These are phyloP conservation scores for Cutaneotrichosporon sp. DNA, from an alignment of 1,284 basidiomycete species.

Conservation along the genomic window DNA sequence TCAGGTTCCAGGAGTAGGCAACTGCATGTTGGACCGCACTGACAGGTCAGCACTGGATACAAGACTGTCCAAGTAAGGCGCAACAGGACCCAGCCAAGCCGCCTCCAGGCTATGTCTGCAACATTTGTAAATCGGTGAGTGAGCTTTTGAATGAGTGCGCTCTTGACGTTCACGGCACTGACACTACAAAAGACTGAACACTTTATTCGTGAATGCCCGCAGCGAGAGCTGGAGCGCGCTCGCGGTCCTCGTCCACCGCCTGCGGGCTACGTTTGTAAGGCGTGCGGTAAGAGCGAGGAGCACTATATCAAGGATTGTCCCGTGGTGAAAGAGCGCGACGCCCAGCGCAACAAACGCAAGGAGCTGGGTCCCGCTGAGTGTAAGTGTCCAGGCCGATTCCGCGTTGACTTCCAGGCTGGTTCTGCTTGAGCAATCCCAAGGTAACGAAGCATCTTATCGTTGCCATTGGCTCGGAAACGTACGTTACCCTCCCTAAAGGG, in stretches of 20 bases:
- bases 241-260: conserved; percentile 56
- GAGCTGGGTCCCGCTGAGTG: conserved; percentile 59
- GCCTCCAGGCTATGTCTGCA: conserved; percentile 41
- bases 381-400: conserved; percentile 4
- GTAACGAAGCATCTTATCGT: conserved; percentile 88
- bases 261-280: conserved; percentile 73
- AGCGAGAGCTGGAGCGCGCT: conserved; percentile 56
- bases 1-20: conserved; percentile 51
- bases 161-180: conserved; percentile 11
- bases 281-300: conserved; percentile 67
- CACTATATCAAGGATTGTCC: conserved; percentile 84
- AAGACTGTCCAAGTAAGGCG: conserved; percentile 43
- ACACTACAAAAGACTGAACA: conserved; percentile 62
- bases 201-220: conserved; percentile 79
- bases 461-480: conserved; percentile 84
- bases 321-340: conserved; percentile 53
- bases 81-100: conserved; percentile 24
- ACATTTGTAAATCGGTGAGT: conserved; percentile 43
- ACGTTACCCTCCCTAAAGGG: conserved; percentile 87
- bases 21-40: background rate
- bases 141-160: conserved; percentile 38
- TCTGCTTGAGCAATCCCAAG: conserved; percentile 87
- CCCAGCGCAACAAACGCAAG: conserved; percentile 45
- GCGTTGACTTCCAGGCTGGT: conserved; percentile 63
- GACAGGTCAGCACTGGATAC: conserved; percentile 41